These are phyloP conservation scores for Cladosporium phlei DNA, from an alignment of 2,329 filamentous ascomycete genomes.

Conservation along the genomic window DNA sequence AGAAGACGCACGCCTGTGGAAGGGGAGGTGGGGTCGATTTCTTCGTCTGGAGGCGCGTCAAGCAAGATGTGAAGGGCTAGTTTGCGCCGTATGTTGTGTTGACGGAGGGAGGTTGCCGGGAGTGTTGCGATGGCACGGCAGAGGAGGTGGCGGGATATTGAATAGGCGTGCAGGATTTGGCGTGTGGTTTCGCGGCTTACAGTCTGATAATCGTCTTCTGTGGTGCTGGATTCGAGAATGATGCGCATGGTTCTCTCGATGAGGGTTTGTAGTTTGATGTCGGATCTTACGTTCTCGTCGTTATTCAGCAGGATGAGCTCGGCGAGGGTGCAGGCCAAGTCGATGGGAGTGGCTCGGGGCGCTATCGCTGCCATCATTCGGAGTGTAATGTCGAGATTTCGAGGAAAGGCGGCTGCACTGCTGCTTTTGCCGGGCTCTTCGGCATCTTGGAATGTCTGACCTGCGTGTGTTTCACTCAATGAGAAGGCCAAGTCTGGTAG, in stretches of 20 bases:
- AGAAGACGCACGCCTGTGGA: conserved; percentile 23
- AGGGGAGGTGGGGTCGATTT: not conserved
- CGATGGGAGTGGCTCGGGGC: not conserved
- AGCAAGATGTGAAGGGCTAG: conserved; percentile 61
- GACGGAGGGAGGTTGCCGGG: conserved; percentile 46
- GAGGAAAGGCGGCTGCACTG: not conserved
- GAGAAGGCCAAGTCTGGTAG: not conserved
- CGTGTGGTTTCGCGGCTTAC: conserved; percentile 11
- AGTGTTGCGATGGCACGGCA: conserved; percentile 56
- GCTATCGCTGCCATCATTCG: not conserved
- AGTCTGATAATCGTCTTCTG: not conserved
- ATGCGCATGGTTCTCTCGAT: conserved; percentile 23
- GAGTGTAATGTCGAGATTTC: not conserved
- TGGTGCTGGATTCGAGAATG: conserved; percentile 13
- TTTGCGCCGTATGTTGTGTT: conserved; percentile 60
- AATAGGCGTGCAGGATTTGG: conserved; percentile 6
- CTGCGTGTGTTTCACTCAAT: not conserved
- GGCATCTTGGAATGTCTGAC: conserved; percentile 2
- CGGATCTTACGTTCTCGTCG: conserved; percentile 22
- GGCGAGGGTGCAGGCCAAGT: conserved; percentile 16
- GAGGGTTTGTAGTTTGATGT: conserved; percentile 16
- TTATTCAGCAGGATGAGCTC: conserved; percentile 27
- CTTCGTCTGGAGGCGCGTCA: not conserved
- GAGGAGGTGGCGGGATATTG: conserved; percentile 39
- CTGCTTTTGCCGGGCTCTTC: not conserved